Conservation (phyloP, 2,329 filamentous ascomycete genomes). For the Penicillium sumatraense region DNA sequence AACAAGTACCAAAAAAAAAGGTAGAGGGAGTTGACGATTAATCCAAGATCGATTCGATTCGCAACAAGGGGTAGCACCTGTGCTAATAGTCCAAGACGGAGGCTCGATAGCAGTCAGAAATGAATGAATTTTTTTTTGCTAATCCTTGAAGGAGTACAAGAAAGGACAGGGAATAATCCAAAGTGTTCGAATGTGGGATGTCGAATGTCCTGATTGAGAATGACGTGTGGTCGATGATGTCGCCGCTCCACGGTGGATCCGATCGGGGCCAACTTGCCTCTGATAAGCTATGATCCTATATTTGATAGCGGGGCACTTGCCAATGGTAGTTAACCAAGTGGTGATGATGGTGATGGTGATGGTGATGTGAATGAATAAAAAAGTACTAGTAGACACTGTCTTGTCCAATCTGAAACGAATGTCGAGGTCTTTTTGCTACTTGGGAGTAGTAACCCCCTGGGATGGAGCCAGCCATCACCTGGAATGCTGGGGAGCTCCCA, state of each 20-base stretch:
- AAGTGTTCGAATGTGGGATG: constrained; percentile 9
- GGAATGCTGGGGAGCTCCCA: constrained; percentile 8
- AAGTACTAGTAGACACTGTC: too few species aligned
- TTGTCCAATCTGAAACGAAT: too few species aligned
- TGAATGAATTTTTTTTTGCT: too few species aligned
- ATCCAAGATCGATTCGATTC: too few species aligned
- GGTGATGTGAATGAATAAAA: too few species aligned
- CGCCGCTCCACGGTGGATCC: constrained; percentile 26
- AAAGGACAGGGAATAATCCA: not conserved
- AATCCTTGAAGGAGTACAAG: not conserved
- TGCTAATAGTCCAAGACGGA: too few species aligned
- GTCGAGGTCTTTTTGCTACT: not conserved
- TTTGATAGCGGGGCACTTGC: constrained; percentile 1
- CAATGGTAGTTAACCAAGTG: too few species aligned
- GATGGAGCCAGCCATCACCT: constrained; percentile 6
- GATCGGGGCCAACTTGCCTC: constrained; percentile 12
- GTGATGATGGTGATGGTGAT: too few species aligned
- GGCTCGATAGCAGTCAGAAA: too few species aligned
- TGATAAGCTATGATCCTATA: constrained; percentile 23
- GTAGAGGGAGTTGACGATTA: not conserved
- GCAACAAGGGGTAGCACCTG: constrained; percentile 8
- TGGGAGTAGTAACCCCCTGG: too few species aligned
- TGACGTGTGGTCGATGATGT: constrained; percentile 31
- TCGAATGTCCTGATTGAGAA: constrained; percentile 18
- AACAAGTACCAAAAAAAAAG: too few species aligned